Base-by-base conservation (phyloP, 306 rosid genomes). In the Cucurbita maxima region DNA sequence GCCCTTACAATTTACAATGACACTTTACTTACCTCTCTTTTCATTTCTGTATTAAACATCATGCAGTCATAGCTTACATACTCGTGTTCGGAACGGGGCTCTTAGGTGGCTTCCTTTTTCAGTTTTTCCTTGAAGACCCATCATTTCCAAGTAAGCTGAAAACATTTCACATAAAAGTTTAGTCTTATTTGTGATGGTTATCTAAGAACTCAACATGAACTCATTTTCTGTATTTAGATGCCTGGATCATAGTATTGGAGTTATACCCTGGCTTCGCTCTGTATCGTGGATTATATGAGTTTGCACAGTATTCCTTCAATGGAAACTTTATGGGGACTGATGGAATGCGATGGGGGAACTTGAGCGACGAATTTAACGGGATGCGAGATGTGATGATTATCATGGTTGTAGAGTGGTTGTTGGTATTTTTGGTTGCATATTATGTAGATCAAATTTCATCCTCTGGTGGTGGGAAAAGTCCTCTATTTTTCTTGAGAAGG, bases 51-150 rank as follows among this genome's bases (percentile, higher is more conserved):
- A 8, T 37, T 34, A 25, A 38, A 80, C 82, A 40, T 67, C 58
- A 19, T 75, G 55, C 83, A 93, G 98, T 93, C 78, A 34, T 85
- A 48, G 90, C 90, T 25, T 90, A 93, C 85, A 86, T 93, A 53
- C 76, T 79, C 58, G 90, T 93, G 34, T 93, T 93, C 76, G 98
- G 88, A 82, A 83, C 85, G 69, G 98, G 98, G 81, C 88, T 92
- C 73, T 82, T 92, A 68, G 91, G 84, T 73, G 96, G 81, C 78
- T 90, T 73, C 83, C 96, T 90, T 80, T 93, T 93, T 82, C 84
- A 84, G 74, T 83, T 81, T 83, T 88, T 92, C 52, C 37, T 92
- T 59, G 77, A 92, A 80, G 96, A 88, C 80, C 44, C 85, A 59
- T 83, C 86, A 58, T 83, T 86, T 74, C 98, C 98, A 13, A 83